Percentiles rank a stretch among this genome's conserved stretches.
These are phyloP conservation scores for Rubia peregrina DNA, from an alignment of 305 asterid genomes.

Conservation along the genomic window DNA sequence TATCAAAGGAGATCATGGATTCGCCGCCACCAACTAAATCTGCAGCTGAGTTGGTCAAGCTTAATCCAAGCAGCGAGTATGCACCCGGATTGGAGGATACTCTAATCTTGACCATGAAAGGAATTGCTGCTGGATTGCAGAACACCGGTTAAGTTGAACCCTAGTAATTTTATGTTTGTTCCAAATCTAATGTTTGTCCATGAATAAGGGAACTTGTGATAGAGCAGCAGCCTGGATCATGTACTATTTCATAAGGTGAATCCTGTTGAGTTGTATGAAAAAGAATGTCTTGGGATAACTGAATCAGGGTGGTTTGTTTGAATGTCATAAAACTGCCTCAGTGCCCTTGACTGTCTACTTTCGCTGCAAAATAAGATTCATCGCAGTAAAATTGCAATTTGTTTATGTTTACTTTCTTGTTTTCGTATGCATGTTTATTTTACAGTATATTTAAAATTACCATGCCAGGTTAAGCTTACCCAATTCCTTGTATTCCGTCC, in stretches of 20 bases:
- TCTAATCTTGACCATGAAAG: constrained; percentile 55
- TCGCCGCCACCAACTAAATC: constrained; percentile 26
- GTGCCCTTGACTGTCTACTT: not conserved
- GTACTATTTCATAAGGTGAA: not conserved
- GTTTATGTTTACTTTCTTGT: not conserved
- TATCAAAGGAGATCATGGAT: constrained; percentile 24
- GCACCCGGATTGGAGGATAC: constrained; percentile 55
- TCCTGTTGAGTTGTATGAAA: constrained; percentile 4
- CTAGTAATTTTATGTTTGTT: not conserved
- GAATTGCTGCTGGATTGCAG: constrained; percentile 53
- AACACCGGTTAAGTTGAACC: constrained; percentile 35
- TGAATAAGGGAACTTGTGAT: not conserved
- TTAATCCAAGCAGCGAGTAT: constrained; percentile 49
- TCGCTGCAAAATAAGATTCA: not conserved
- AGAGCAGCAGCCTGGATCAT: constrained; percentile 2
- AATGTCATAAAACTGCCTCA: constrained; percentile 1
- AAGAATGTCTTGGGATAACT: not conserved
- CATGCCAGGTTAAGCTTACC: not conserved
- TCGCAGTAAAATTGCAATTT: constrained; percentile 1
- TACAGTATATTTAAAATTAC: not conserved
- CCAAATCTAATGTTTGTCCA: not conserved
- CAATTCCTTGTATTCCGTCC: no score
- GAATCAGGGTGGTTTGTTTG: not conserved
- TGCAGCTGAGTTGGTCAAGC: constrained; percentile 43
- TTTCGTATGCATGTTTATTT: not conserved